These are phyloP conservation scores for Hydnum rufescens DNA, from an alignment of 768 basidiomycete species.

Conservation along the genomic window DNA sequence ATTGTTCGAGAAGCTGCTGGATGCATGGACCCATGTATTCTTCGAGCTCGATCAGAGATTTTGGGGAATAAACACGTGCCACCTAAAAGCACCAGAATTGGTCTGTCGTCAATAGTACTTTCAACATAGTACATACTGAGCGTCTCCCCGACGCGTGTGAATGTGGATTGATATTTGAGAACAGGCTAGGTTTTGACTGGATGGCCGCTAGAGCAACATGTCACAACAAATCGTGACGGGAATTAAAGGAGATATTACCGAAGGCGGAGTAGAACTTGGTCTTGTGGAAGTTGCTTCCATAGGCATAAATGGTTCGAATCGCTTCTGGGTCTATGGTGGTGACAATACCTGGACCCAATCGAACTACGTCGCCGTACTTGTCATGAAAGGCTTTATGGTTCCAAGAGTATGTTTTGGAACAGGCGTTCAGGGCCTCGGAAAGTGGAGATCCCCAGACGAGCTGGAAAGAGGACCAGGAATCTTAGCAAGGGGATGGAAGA, in stretches of 20 bases:
- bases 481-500: not conserved
- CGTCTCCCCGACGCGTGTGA: not conserved
- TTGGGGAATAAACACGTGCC: not conserved
- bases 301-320: not conserved
- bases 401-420: not conserved
- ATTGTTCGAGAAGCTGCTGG: not conserved
- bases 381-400: not conserved
- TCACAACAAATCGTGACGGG: not conserved
- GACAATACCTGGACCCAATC: not conserved
- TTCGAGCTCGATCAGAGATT: not conserved
- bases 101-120: not conserved
- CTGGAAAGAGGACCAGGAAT: slow-evolving; percentile 1
- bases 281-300: not conserved
- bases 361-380: not conserved
- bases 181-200: not conserved
- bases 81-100: not conserved
- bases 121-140: not conserved
- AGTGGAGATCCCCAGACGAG: slow-evolving; percentile 2
- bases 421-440: not conserved
- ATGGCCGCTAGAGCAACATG: not conserved
- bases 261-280: not conserved
- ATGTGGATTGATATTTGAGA: not conserved
- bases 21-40: not conserved
- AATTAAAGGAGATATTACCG: not conserved
- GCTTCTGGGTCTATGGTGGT: not conserved